Evolutionary conservation across 805 yeast genomes (phyloP), one percentile per base, ranked within the genome.

Genomic region (Candida vaughaniae): DNA sequence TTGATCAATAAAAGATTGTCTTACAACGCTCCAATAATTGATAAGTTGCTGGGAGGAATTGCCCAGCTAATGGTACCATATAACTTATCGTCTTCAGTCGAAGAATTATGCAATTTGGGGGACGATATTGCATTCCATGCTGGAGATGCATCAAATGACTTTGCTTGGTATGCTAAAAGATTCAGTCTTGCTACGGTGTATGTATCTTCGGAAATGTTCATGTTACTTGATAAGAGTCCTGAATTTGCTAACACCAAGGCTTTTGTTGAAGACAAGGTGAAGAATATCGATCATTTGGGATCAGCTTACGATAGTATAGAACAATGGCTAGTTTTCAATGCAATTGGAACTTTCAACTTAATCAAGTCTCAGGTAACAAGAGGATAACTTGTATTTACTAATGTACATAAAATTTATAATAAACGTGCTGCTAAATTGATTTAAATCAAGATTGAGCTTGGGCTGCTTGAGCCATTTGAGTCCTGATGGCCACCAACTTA

Each of bases 151-250:
- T 75, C 93, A 15, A 80, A 80, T 46, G 96, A 88, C 58, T 81
- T 85, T 56, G 83, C 87, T 3, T 91, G 99, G 99, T 91, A 91
- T 59, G 69, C 95, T n/a, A 85, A 89, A 54, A 70, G 99, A 46
- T 64, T 83, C 11, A 74, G 85, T 6, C 55, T 91, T 11, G 74
- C 85, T 16, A 70, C 84, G 2, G 73, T 84, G 2, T 87, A 85
- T 57, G 84, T 85, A 2, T 76, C 82, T 25, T 65, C 84, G 26
- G 97, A 91, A 58, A 63, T 87, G 43, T 87, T 77, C 64, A 84
- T 83, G 93, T 66, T 86, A 29, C 82, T 75, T 48, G 97, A 91
- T 58, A 67, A 66, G 16, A 80, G 91, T 15, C 51, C 55, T 2
- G 73, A 63, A 20, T 83, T 66, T 50, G 39, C 47, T 10, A 75